Base-by-base conservation (phyloP, 768 basidiomycete genomes). In the Auricularia auricula-judae region DNA sequence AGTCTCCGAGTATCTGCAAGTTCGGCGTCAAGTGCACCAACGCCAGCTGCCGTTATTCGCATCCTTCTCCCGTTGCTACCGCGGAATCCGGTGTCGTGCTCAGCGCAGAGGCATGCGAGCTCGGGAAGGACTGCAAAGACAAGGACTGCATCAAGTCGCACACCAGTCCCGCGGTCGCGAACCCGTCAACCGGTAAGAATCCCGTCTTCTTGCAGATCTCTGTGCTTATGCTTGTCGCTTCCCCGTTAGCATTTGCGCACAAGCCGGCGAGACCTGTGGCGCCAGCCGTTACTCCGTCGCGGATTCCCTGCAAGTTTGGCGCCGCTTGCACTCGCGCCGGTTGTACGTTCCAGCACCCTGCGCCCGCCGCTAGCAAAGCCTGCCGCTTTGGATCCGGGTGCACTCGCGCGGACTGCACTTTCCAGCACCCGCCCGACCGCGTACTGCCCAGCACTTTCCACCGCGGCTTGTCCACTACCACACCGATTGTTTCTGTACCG, bases 21-120 rank as follows among this genome's bases (percentile, higher is more conserved):
- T 98, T 90, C 68, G 86, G 83, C 11, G 80, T 88, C 29, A 96
- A 94, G 68, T 99, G 97, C 76, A 89, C 88, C 61, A 96, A 98
- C 73, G 80, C 89, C 0, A 80, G 87, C 58, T 99, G 97, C 74
- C 82, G 89, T 18, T 98, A 86, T 74, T 92, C 93, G 8, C 97
- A 99, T 74, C 95, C 97, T 3, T 93, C 91, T 8, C 97, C 97
- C n/a, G 92, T 94, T 3, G 95, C 97, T 4, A 97, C 96, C 18
- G 81, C 89, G 36, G 93, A 96, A 76, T 94, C 90, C 70, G 97
- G 95, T 8, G 83, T 99, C 67, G 97, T 98, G 1, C 80, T 99
- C 64, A 96, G 91, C 70, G 93, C 91, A 65, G 96, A 98, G 65
- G 80, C 92, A 21, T 99, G 97, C 74, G 91, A 94, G 70, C 85